Evolutionary conservation across 257 asterid genomes (phyloP).

Genomic region (Nicotiana otophora): DNA sequence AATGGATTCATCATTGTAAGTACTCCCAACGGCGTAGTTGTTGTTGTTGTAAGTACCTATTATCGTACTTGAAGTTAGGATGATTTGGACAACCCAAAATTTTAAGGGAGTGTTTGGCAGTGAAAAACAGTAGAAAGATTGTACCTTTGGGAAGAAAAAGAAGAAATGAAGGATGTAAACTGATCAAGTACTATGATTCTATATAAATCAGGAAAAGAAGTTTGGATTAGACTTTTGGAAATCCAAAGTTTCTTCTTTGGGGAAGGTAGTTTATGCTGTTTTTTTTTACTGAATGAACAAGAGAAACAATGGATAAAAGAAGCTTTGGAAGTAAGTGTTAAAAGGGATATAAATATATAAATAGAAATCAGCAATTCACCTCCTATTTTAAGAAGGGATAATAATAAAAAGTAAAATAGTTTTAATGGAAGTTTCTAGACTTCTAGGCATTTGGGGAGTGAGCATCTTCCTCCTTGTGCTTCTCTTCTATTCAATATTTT

Average conservation of each 20-base stretch:
- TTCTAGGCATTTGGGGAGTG: slow-evolving; percentile 10
- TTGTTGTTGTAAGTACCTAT: no score
- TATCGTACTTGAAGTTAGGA: no score
- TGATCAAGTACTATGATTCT: neutral
- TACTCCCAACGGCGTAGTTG: no score
- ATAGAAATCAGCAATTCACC: neutral
- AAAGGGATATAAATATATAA: neutral
- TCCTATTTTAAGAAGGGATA: neutral
- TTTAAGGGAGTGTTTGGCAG: neutral
- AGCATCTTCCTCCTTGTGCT: slow-evolving; percentile 17
- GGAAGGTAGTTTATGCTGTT: slow-evolving; percentile 29
- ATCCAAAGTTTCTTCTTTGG: slow-evolving; percentile 19
- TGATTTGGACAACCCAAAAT: neutral
- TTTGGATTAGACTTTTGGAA: neutral
- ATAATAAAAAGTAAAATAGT: neutral
- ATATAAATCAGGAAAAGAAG: neutral
- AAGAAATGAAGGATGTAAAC: neutral
- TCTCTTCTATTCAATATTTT: neutral
- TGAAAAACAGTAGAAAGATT: neutral
- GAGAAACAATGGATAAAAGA: neutral
- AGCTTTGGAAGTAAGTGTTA: neutral
- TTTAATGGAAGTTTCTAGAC: slow-evolving; percentile 53
- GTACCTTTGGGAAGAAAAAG: neutral
- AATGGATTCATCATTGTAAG: slow-evolving; percentile 21
- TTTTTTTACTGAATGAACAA: neutral